phyloP scores from a whole-genome alignment of 2,329 filamentous ascomycete species.

The Alternaria triticimaculans region DNA sequence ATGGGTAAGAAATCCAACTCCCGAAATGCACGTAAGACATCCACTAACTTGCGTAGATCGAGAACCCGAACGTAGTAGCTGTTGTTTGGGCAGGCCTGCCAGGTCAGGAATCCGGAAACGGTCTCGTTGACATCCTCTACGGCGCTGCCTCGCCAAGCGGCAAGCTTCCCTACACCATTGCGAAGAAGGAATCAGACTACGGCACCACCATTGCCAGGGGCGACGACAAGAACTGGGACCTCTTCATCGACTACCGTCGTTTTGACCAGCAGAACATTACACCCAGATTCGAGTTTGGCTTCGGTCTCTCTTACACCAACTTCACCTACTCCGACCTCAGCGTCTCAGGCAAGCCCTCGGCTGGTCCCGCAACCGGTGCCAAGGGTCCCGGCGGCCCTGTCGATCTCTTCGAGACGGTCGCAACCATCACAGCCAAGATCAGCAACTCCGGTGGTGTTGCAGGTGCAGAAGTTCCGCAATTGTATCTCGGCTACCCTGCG shows the following conservation, averaged over 20 bases:
- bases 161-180: slow-evolving; percentile 62
- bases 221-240: slow-evolving; percentile 45
- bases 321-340: slow-evolving; percentile 50
- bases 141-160: slow-evolving; percentile 56
- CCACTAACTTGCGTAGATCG: slow-evolving; percentile 20
- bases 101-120: slow-evolving; percentile 52
- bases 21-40: not conserved
- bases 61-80: slow-evolving; percentile 47
- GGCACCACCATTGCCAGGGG: slow-evolving; percentile 31
- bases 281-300: slow-evolving; percentile 55
- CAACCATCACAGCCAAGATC: slow-evolving; percentile 44
- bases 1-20: slow-evolving; percentile 13
- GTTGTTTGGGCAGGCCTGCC: slow-evolving; percentile 51
- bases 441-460: slow-evolving; percentile 45
- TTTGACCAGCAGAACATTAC: slow-evolving; percentile 52
- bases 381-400: slow-evolving; percentile 36
- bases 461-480: slow-evolving; percentile 49
- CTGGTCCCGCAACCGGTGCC: slow-evolving; percentile 33
- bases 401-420: slow-evolving; percentile 45
- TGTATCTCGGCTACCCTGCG: slow-evolving; percentile 47
- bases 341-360: slow-evolving; percentile 28
- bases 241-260: slow-evolving; percentile 55
- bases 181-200: slow-evolving; percentile 43
- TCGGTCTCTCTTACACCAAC: slow-evolving; percentile 52
- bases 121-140: slow-evolving; percentile 55